Conservation (phyloP, 2,329 filamentous ascomycete species). For the Paraconiothyrium sp. region DNA sequence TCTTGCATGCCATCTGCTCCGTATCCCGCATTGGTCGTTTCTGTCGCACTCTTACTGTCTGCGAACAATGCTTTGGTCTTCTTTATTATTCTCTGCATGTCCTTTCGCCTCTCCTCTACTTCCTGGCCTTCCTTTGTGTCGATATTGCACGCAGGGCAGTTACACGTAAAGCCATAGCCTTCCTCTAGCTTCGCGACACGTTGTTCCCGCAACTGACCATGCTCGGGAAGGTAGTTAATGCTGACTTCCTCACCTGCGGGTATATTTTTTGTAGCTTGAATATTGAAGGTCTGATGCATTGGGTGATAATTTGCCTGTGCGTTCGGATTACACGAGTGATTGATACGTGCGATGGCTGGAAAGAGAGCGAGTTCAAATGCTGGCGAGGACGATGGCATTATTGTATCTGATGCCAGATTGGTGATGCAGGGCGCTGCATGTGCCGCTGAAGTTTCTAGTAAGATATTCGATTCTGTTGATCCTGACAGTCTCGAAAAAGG, state of each 20-base stretch:
- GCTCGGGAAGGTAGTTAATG: conserved; percentile 13
- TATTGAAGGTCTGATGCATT: conserved; percentile 6
- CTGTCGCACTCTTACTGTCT: neutral
- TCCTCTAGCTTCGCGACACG: conserved; percentile 8
- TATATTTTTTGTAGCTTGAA: conserved; percentile 6
- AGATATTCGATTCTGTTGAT: neutral
- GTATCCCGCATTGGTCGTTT: conserved; percentile 3
- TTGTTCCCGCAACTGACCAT: conserved; percentile 5
- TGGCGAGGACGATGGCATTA: neutral
- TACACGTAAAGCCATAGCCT: conserved; percentile 12
- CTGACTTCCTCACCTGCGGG: conserved; percentile 8
- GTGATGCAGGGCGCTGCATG: neutral
- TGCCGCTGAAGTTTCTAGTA: neutral
- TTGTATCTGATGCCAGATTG: neutral
- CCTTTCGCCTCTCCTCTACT: conserved; percentile 4
- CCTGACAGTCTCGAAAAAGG: neutral
- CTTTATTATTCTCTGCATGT: neutral
- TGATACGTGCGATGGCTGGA: conserved; percentile 9
- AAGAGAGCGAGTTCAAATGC: conserved; percentile 10
- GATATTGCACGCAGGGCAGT: conserved; percentile 10
- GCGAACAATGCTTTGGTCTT: neutral
- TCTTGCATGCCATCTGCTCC: conserved; percentile 7
- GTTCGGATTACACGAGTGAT: conserved; percentile 9
- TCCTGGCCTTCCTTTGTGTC: neutral
- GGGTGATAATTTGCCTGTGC: conserved; percentile 12